Evolutionary conservation across 1,284 basidiomycete species (phyloP).

Genomic region (Naganishia sp.): DNA sequence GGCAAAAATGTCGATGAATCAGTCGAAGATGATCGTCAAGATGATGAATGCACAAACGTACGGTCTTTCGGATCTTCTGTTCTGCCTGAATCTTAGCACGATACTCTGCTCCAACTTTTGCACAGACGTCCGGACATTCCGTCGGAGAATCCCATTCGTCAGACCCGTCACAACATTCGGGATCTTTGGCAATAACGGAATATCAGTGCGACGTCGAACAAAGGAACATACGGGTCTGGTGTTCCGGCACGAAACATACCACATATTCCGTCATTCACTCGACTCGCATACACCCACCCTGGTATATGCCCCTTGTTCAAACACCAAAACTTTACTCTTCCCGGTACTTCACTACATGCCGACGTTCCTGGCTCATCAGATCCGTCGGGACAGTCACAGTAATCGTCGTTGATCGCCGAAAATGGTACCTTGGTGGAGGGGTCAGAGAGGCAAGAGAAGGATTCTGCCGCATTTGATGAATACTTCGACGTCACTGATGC

Average conservation of each 20-base stretch:
- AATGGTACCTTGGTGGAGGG: conserved; percentile 56
- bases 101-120: conserved; percentile 71
- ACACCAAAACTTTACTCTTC: conserved; percentile 77
- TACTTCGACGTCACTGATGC: conserved; percentile 39
- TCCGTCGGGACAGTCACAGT: conserved; percentile 89
- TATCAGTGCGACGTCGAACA: not conserved
- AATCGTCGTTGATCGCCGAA: conserved; percentile 86
- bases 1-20: conserved; percentile 7
- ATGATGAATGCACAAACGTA: conserved; percentile 49
- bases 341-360: conserved; percentile 63
- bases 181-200: conserved; percentile 60
- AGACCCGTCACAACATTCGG: conserved; percentile 95
- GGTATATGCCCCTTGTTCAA: conserved; percentile 86
- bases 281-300: conserved; percentile 70
- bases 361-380: conserved; percentile 92
- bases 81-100: conserved; percentile 68
- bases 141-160: conserved; percentile 67
- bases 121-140: conserved; percentile 77
- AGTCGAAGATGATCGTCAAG: not conserved
- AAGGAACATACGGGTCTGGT: conserved; percentile 24
- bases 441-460: conserved; percentile 9
- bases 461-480: conserved; percentile 18
- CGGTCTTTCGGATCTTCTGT: conserved; percentile 75
- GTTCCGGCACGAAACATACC: conserved; percentile 59
- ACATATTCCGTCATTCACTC: conserved; percentile 94